These are phyloP conservation scores for Hypoxylon lenormandii DNA, from an alignment of 495 filamentous ascomycete genomes.

Conservation along the genomic window DNA sequence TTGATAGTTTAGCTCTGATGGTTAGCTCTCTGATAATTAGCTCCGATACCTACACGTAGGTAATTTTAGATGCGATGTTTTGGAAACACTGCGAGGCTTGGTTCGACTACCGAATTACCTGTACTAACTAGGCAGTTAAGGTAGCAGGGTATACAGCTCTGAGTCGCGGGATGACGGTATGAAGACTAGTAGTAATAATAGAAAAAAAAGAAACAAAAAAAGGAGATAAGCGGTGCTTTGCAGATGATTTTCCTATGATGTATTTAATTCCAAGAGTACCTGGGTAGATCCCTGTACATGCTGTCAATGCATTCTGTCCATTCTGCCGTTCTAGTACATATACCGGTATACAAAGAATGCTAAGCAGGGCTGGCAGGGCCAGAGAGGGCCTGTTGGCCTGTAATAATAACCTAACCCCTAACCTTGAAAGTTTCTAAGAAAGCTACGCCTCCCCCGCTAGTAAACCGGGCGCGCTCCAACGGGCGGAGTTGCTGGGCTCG, in stretches of 20 bases:
- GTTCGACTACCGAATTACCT: not conserved
- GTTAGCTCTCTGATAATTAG: too few relatives aligned
- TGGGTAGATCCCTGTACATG: constrained; percentile 32
- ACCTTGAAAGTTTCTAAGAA: too few relatives aligned
- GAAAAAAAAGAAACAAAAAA: not conserved
- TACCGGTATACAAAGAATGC: not conserved
- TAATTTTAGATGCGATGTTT: too few relatives aligned
- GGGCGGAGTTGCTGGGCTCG: too few relatives aligned
- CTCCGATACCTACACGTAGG: too few relatives aligned
- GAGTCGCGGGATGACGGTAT: constrained; percentile 40
- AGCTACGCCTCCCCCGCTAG: constrained; percentile 10
- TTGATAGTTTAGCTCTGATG: too few relatives aligned
- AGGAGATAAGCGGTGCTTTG: constrained; percentile 19
- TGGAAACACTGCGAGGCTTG: constrained; percentile 6
- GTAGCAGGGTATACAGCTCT: not conserved
- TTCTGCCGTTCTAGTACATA: too few relatives aligned
- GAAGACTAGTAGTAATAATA: constrained; percentile 17
- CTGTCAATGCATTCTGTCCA: constrained; percentile 3
- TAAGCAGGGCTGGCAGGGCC: too few relatives aligned
- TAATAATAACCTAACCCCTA: not conserved
- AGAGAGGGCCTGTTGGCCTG: too few relatives aligned
- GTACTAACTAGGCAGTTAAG: not conserved
- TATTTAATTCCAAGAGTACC: constrained; percentile 16
- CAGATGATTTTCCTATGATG: constrained; percentile 44
- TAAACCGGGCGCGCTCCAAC: constrained; percentile 3